These are phyloP conservation scores for Fonsecaea pedrosoi DNA, from an alignment of 2,329 filamentous ascomycete genomes.

Conservation along the genomic window DNA sequence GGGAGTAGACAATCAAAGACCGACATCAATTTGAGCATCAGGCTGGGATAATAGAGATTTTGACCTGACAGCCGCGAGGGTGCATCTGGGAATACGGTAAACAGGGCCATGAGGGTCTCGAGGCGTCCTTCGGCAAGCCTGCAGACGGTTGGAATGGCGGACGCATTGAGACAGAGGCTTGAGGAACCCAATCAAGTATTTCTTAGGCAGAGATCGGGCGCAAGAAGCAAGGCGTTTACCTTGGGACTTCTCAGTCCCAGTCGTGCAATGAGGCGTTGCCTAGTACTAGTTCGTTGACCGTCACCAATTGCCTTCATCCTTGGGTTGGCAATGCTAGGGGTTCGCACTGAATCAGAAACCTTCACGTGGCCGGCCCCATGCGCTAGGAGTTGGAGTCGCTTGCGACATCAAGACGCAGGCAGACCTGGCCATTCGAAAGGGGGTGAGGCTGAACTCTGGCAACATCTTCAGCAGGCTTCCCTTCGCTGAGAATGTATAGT, in stretches of 20 bases:
- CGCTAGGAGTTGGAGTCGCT: background rate
- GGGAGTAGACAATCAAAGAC: slow-evolving; percentile 4
- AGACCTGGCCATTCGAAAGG: background rate
- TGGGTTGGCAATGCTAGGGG: slow-evolving; percentile 4
- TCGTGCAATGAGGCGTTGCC: slow-evolving; percentile 7
- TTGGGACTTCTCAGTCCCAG: background rate
- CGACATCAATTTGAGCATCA: slow-evolving; percentile 2
- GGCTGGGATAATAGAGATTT: slow-evolving; percentile 2
- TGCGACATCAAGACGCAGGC: background rate
- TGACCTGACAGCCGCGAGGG: slow-evolving; percentile 4
- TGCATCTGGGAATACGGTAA: background rate
- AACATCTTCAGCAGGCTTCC: background rate
- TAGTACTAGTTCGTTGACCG: slow-evolving; percentile 12
- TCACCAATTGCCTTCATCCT: slow-evolving; percentile 5
- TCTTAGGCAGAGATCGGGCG: slow-evolving; percentile 3
- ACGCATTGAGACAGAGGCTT: slow-evolving; percentile 15
- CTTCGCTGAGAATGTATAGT: background rate
- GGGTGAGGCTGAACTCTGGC: background rate
- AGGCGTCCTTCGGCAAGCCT: slow-evolving; percentile 10
- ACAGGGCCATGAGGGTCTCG: slow-evolving; percentile 5
- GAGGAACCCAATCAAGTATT: slow-evolving; percentile 7
- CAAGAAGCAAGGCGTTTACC: slow-evolving; percentile 9
- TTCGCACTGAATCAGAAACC: background rate
- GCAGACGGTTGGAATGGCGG: background rate
- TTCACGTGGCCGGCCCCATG: slow-evolving; percentile 4